Evolutionary conservation across 2,329 filamentous ascomycete species (phyloP).

Genomic region (Botrytis squamosa): DNA sequence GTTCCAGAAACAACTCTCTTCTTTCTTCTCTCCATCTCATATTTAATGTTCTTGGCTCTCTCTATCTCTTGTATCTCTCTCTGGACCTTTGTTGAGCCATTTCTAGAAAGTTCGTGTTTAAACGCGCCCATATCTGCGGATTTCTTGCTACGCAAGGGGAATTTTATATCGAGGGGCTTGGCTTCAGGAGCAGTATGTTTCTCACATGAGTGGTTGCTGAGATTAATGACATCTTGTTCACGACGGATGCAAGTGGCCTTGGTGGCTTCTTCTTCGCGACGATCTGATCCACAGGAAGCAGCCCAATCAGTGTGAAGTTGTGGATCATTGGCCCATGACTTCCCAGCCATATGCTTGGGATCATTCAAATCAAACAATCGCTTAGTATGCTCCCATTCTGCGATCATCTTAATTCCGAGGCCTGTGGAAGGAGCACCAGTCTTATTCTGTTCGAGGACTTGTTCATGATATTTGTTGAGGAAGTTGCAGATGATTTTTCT

Average conservation of each 20-base stretch:
- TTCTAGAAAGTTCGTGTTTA: not conserved
- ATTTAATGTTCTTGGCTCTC: not conserved
- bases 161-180: not conserved
- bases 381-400: constrained; percentile 1
- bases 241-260: not conserved
- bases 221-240: not conserved
- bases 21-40: not conserved
- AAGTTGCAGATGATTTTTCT: not conserved
- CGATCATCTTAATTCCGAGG: not conserved
- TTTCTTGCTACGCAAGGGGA: not conserved
- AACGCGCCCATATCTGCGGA: not conserved
- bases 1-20: constrained; percentile 9
- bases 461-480: constrained; percentile 5
- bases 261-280: not conserved
- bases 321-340: not conserved
- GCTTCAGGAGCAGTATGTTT: not conserved
- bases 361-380: constrained; percentile 20
- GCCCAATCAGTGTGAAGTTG: not conserved
- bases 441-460: not conserved
- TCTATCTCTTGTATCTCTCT: not conserved
- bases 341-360: constrained; percentile 1
- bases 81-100: not conserved
- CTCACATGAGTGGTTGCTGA: not conserved
- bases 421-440: not conserved
- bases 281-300: not conserved